A percentile compares a stretch with the other conserved stretches of the same genome.
phyloP scores from a whole-genome alignment of 805 yeast genomes.

The Metschnikowia koreensis region DNA sequence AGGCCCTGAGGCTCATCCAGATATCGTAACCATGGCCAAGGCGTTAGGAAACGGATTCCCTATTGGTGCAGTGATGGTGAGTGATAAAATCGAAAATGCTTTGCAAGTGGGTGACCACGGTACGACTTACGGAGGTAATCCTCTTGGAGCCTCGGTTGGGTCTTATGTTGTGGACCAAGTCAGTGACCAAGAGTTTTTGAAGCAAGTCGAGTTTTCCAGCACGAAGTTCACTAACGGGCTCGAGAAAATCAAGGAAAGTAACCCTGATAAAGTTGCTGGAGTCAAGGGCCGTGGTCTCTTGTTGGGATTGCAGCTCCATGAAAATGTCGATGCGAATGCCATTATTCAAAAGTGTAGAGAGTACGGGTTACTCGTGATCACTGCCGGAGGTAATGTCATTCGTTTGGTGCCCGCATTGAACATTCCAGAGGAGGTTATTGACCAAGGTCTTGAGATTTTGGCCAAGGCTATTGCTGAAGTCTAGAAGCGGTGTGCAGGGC shows the following conservation, averaged over 20 bases:
- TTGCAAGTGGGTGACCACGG: constrained; percentile 95
- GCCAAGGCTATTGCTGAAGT: constrained; percentile 48
- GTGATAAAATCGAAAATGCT: constrained; percentile 69
- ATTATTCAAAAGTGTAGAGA: constrained; percentile 73
- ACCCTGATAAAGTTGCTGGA: constrained; percentile 60
- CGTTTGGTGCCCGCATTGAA: constrained; percentile 92
- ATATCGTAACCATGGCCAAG: constrained; percentile 90
- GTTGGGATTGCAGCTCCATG: constrained; percentile 72
- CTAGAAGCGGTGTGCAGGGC: background rate
- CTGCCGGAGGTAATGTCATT: constrained; percentile 89
- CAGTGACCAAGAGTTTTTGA: constrained; percentile 57
- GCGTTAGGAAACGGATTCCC: constrained; percentile 98
- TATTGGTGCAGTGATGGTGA: constrained; percentile 88
- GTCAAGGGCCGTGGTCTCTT: constrained; percentile 88
- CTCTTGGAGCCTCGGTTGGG: constrained; percentile 83
- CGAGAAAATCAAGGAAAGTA: constrained; percentile 47
- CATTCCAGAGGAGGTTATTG: constrained; percentile 66
- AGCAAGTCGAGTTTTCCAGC: constrained; percentile 59
- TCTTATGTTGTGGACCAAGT: constrained; percentile 70
- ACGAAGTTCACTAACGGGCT: constrained; percentile 53
- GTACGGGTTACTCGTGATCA: constrained; percentile 76
- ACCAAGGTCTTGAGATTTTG: constrained; percentile 70
- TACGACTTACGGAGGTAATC: constrained; percentile 97
- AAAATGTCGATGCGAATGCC: constrained; percentile 53
- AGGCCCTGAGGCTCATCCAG: constrained; percentile 86